These are phyloP conservation scores for Euphorbia peplus DNA, from an alignment of 345 rosid genomes.

Conservation along the genomic window DNA sequence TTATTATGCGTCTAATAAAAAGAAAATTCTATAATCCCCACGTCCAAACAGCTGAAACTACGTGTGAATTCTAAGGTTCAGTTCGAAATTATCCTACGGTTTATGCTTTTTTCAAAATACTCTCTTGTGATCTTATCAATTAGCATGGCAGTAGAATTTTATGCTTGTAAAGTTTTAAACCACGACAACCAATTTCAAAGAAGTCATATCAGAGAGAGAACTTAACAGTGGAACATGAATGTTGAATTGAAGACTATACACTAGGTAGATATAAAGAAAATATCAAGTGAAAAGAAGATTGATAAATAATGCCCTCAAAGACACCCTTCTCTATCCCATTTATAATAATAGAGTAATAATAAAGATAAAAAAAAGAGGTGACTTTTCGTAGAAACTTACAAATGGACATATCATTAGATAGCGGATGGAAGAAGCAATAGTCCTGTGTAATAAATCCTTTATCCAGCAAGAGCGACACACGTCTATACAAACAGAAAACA, in stretches of 20 bases:
- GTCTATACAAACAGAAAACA: conserved; percentile 37
- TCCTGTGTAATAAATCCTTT: conserved; percentile 57
- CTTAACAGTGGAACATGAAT: neutral
- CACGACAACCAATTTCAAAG: neutral
- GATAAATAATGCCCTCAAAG: neutral
- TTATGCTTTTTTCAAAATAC: neutral
- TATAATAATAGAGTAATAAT: neutral
- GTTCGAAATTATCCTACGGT: too few species aligned
- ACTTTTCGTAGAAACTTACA: conserved; percentile 42
- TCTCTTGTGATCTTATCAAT: neutral
- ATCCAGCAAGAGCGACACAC: conserved; percentile 77
- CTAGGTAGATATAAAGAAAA: neutral
- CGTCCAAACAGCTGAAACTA: neutral
- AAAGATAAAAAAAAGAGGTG: neutral
- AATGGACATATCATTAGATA: conserved; percentile 73
- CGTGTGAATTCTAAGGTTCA: too few species aligned
- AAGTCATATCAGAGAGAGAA: neutral
- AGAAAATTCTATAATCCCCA: too few species aligned
- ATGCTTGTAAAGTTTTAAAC: neutral
- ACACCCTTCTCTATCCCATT: neutral
- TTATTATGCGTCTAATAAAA: neutral
- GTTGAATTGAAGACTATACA: neutral
- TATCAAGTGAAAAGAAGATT: neutral
- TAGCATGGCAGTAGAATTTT: neutral
- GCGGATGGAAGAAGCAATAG: conserved; percentile 80